Conservation (phyloP, 2,329 filamentous ascomycete genomes). For the Hyphodiscus sp. region DNA sequence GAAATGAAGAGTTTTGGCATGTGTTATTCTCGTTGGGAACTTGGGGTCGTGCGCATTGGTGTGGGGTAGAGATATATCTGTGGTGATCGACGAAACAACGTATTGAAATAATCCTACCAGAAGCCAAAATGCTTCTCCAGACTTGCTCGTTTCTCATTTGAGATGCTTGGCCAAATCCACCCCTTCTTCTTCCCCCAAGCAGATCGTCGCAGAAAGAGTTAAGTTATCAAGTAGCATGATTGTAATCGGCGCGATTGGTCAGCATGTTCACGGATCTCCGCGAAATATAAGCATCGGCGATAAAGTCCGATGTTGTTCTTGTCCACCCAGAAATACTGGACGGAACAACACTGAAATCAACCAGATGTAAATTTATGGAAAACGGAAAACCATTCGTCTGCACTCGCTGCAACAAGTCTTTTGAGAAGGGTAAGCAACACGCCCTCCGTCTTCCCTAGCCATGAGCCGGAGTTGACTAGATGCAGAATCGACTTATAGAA, state of each 20-base stretch:
- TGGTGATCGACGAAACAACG: too few relatives aligned
- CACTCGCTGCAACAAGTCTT: background rate
- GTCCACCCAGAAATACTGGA: background rate
- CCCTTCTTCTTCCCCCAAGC: too few relatives aligned
- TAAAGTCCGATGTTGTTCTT: background rate
- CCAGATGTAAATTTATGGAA: background rate
- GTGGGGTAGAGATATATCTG: too few relatives aligned
- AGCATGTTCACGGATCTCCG: background rate
- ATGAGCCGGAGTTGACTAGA: background rate
- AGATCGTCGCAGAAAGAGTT: too few relatives aligned
- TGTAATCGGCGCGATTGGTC: background rate
- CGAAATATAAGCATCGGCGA: background rate
- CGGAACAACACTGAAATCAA: background rate
- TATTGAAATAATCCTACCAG: too few relatives aligned
- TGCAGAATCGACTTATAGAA: background rate
- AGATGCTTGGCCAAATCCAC: too few relatives aligned
- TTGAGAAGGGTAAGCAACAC: conserved; percentile 1
- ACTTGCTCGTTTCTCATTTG: too few relatives aligned
- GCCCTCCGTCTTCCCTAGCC: background rate
- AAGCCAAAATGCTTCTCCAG: too few relatives aligned
- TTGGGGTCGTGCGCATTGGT: too few relatives aligned
- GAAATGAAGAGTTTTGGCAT: too few relatives aligned
- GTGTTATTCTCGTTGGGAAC: too few relatives aligned
- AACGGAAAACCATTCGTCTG: background rate
- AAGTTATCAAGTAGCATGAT: too few relatives aligned